These are phyloP conservation scores for Oryza australiensis DNA, from an alignment of 176 grass and related monocot genomes.

Conservation along the genomic window DNA sequence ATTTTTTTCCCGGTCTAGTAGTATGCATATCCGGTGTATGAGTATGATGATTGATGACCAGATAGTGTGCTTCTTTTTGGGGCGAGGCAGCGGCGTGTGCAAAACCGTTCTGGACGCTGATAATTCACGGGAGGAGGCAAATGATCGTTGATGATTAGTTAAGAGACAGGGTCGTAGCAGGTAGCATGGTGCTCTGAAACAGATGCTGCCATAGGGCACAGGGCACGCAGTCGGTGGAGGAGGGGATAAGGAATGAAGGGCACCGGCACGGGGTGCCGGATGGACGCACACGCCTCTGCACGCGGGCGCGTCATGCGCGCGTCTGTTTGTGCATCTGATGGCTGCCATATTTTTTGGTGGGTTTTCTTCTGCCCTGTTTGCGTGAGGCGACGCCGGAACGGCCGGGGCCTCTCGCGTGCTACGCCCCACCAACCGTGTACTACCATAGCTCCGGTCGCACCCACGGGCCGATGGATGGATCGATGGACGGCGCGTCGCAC, in stretches of 20 bases:
- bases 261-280: neutral
- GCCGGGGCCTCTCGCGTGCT: too few relatives aligned
- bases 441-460: neutral
- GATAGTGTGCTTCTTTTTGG: neutral
- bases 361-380: neutral
- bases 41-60: neutral
- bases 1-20: neutral
- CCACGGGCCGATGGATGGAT: neutral
- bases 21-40: neutral
- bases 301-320: neutral
- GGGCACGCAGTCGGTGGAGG: constrained; percentile 16
- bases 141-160: constrained; percentile 7
- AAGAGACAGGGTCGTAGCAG: neutral
- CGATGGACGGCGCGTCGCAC: neutral
- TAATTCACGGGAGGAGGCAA: neutral
- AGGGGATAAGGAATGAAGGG: constrained; percentile 28
- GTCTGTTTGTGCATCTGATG: neutral
- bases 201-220: constrained; percentile 13
- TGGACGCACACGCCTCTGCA: neutral
- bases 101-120: neutral
- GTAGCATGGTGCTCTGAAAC: neutral
- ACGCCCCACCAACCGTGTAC: too few relatives aligned
- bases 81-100: too few relatives aligned
- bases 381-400: constrained; percentile 47
- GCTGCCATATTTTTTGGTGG: neutral